A percentile compares a stretch with the other conserved stretches of the same genome.
phyloP scores from a whole-genome alignment of 2,329 filamentous ascomycete genomes.

The Chaetomiaceae sp. region DNA sequence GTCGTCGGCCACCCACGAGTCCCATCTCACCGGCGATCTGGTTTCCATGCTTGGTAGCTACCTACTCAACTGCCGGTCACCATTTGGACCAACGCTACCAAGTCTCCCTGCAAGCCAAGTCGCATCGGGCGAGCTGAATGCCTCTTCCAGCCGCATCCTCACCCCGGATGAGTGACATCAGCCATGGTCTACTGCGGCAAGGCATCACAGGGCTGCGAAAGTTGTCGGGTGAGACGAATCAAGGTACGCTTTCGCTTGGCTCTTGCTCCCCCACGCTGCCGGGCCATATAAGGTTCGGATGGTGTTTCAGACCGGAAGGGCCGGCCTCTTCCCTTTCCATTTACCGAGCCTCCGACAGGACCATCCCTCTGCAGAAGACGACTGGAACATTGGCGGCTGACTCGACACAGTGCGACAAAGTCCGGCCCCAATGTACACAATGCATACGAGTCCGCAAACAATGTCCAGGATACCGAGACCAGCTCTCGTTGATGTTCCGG shows the following conservation, averaged over 20 bases:
- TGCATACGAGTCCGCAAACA: conserved; percentile 55
- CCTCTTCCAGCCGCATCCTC: conserved; percentile 8
- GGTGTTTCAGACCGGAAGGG: neutral
- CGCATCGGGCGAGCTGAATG: conserved; percentile 13
- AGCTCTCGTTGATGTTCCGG: conserved; percentile 61
- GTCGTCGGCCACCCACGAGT: conserved; percentile 14
- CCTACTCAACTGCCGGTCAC: conserved; percentile 13
- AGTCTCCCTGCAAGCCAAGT: conserved; percentile 5
- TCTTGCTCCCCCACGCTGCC: neutral
- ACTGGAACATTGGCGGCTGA: conserved; percentile 3
- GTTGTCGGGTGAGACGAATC: conserved; percentile 50
- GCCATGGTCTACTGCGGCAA: conserved; percentile 55
- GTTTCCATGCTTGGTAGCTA: conserved; percentile 28
- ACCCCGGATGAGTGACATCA: neutral
- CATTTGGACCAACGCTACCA: neutral
- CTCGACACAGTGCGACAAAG: conserved; percentile 53
- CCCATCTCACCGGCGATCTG: conserved; percentile 24
- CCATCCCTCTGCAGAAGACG: neutral
- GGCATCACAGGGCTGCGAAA: conserved; percentile 52
- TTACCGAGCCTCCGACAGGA: neutral
- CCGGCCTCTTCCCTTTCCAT: neutral
- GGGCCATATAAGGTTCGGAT: neutral
- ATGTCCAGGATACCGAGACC: conserved; percentile 61
- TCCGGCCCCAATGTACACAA: conserved; percentile 57
- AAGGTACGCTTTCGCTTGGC: conserved; percentile 40